These are phyloP conservation scores for Aphelidium insulamus DNA, from an alignment of 371 early-diverging fungal genomes.

Conservation along the genomic window DNA sequence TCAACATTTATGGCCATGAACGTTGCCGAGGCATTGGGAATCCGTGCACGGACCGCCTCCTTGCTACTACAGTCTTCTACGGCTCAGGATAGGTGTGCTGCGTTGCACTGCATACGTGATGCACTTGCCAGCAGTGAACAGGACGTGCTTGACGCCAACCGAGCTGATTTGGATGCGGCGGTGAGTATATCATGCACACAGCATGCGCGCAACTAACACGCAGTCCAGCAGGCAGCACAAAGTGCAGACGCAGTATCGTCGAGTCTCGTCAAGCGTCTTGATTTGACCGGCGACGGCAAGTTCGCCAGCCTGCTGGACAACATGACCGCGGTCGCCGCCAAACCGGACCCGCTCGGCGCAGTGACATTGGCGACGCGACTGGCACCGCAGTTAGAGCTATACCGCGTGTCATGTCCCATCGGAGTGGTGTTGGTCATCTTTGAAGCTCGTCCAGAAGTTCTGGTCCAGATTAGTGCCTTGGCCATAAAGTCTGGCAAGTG, in stretches of 20 bases:
- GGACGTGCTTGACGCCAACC: constrained; percentile 57
- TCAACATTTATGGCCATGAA: constrained; percentile 11
- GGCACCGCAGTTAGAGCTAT: constrained; percentile 61
- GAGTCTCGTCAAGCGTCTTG: constrained; percentile 71
- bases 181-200: neutral
- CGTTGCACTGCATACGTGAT: constrained; percentile 43
- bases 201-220: neutral
- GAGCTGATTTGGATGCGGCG: constrained; percentile 51
- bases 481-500: constrained; percentile 63
- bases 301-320: constrained; percentile 67
- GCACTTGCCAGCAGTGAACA: constrained; percentile 38
- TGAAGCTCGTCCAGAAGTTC: constrained; percentile 95
- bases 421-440: constrained; percentile 89
- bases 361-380: constrained; percentile 53
- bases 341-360: constrained; percentile 68
- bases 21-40: constrained; percentile 33
- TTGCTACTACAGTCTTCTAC: constrained; percentile 52
- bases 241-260: constrained; percentile 48
- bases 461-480: constrained; percentile 83
- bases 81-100: constrained; percentile 46
- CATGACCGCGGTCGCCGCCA: constrained; percentile 57
- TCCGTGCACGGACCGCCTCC: constrained; percentile 53
- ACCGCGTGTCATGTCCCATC: constrained; percentile 73
- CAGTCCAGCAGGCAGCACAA: constrained; percentile 25
- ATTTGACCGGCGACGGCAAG: constrained; percentile 61